Percentiles rank a stretch among this genome's conserved stretches.
phyloP scores from a whole-genome alignment of 2,329 filamentous ascomycete species.

The Hymenoscyphus repandus region DNA sequence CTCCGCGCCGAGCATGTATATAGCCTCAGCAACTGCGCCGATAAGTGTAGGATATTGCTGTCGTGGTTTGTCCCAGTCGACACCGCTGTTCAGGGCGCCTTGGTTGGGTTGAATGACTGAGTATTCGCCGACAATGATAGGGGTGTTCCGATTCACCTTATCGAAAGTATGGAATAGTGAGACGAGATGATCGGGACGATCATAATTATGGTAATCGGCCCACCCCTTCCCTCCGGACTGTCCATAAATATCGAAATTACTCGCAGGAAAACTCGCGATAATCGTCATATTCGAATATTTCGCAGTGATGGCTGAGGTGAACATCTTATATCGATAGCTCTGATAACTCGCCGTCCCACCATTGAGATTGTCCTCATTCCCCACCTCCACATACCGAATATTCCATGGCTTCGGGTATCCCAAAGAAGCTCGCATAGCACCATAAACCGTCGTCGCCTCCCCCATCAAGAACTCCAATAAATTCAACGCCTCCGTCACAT shows the following conservation, averaged over 20 bases:
- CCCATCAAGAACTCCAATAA: constrained; percentile 48
- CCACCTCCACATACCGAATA: constrained; percentile 43
- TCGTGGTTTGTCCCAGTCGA: constrained; percentile 2
- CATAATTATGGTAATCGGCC: not conserved
- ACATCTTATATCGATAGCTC: constrained; percentile 38
- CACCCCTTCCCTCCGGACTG: not conserved
- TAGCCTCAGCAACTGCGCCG: constrained; percentile 19
- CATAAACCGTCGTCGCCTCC: constrained; percentile 37
- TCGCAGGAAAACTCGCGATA: constrained; percentile 23
- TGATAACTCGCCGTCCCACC: too few species aligned
- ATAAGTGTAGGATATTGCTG: constrained; percentile 17
- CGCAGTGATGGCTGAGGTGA: constrained; percentile 42
- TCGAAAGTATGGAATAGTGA: not conserved
- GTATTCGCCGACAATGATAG: constrained; percentile 22
- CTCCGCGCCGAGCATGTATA: constrained; percentile 22
- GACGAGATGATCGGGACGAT: not conserved
- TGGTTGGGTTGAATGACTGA: constrained; percentile 17
- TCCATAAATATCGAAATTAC: not conserved
- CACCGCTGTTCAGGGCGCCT: not conserved
- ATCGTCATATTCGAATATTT: constrained; percentile 38
- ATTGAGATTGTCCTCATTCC: constrained; percentile 38
- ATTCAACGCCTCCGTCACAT: constrained; percentile 43
- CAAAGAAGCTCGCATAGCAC: constrained; percentile 40
- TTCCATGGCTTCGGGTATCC: constrained; percentile 45
- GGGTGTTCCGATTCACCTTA: constrained; percentile 5